Conservation (phyloP, 371 early-diverging fungal species). For the Blakeslea trispora region DNA sequence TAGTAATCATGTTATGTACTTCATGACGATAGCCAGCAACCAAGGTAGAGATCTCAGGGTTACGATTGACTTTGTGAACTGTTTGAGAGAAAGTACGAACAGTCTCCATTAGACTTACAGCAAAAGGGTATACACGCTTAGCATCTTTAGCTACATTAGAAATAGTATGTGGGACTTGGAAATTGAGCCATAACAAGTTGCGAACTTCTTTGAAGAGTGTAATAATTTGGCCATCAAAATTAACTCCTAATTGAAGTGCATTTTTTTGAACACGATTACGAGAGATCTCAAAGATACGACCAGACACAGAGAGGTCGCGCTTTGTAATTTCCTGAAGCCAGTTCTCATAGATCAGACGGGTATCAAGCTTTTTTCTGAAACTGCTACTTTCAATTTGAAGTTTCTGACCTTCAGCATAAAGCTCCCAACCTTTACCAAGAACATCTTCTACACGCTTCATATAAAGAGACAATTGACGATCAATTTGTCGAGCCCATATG, state of each 20-base stretch:
- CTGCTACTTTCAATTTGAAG: conserved; percentile 87
- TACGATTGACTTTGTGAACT: conserved; percentile 74
- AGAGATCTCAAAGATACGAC: conserved; percentile 90
- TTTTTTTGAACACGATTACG: conserved; percentile 81
- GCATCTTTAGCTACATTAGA: conserved; percentile 94
- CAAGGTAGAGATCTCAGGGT: conserved; percentile 75
- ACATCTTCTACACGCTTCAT: conserved; percentile 98
- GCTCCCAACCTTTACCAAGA: conserved; percentile 96
- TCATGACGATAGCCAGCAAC: conserved; percentile 92
- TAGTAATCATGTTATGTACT: conserved; percentile 88
- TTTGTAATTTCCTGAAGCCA: conserved; percentile 91
- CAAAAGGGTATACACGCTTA: conserved; percentile 96
- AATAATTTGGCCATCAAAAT: conserved; percentile 94
- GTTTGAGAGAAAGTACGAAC: conserved; percentile 92
- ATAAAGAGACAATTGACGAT: conserved; percentile 91
- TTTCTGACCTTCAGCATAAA: conserved; percentile 95
- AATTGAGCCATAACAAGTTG: conserved; percentile 90
- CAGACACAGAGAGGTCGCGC: conserved; percentile 85
- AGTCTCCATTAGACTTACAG: conserved; percentile 94
- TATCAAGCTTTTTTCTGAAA: conserved; percentile 93
- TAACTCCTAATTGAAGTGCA: conserved; percentile 82
- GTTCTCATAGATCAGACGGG: conserved; percentile 83
- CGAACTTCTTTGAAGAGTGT: conserved; percentile 97
- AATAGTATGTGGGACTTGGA: conserved; percentile 92
- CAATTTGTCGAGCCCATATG: conserved; percentile 98